Evolutionary conservation across 352 stramenopile species (phyloP).

Genomic region (Blastocystis sp.): DNA sequence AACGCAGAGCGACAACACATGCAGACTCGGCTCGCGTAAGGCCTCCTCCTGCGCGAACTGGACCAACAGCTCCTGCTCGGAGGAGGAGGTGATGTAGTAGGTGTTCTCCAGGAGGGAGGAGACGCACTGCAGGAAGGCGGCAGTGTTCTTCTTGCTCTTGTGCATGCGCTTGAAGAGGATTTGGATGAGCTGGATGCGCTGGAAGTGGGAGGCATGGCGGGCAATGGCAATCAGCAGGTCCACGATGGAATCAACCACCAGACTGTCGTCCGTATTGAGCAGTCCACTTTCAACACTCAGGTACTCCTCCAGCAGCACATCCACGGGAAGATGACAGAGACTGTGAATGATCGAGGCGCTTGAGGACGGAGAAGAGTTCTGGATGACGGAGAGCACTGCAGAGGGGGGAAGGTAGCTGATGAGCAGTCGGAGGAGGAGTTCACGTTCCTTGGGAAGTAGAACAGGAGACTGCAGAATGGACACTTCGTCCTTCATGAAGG

Average conservation of each 20-base stretch:
- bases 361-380: background rate
- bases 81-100: background rate
- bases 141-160: no score
- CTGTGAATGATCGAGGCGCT: background rate
- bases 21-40: background rate
- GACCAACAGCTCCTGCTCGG: background rate
- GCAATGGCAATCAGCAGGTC: background rate
- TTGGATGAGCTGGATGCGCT: background rate
- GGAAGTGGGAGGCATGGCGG: background rate
- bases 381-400: background rate
- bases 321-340: slow-evolving; percentile 7
- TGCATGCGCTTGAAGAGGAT: background rate
- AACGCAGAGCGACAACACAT: background rate
- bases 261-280: background rate
- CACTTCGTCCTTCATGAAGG: background rate
- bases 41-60: background rate
- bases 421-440: slow-evolving; percentile 21
- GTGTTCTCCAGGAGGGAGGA: slow-evolving; percentile 10
- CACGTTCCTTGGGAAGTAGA: background rate
- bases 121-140: background rate
- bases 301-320: background rate
- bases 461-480: background rate
- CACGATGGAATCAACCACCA: background rate
- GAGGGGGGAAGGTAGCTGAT: background rate
- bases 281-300: background rate